Evolutionary conservation across 306 rosid species (phyloP), one percentile per base, ranked within the genome.

Genomic region (Aeschynomene evenia): DNA sequence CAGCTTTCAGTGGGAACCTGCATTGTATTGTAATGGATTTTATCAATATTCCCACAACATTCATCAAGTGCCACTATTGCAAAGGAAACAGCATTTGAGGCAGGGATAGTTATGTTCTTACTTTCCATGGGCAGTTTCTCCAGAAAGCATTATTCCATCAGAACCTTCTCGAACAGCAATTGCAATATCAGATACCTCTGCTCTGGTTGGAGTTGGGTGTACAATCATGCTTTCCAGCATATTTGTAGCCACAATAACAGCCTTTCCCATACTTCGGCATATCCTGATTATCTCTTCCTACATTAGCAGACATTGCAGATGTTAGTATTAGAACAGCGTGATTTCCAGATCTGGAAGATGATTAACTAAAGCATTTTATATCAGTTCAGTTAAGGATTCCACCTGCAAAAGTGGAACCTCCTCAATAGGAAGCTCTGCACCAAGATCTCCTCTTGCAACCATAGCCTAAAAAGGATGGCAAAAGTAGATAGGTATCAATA

Each of bases 41-140:
- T 23, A 33, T 51, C 18, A 72, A 22, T 61, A 70, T 34, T 43
- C 19, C 48, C 49, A 26, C 23, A 60, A 4, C 61, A 37, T 55
- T 50, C 64, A 21, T 48, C 26, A 53, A 53, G 69, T 74, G 39
- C 63, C 51, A 58, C 23, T 24, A 40, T 43, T n/a, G n/a, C n/a
- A 31, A 31, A 31, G 36, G 36, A 7, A 31, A 31, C 5, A 7
- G 36, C 9, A 33, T 33, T 39, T 0, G 9, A 53, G 39, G 37
- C 23, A 53, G n/a, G 51, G 46, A 19, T 20, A 29, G 63, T 43
- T 26, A 51, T 60, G n/a, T 65, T 74, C 98, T 84, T 87, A 94
- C 98, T 90, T 94, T 80, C 98, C 98, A n/a, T 94, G 97, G 76
- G 98, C 98, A 72, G 98, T 94, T 88, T 94, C 98, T 69, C 98